Base-by-base conservation (phyloP, 805 yeast genomes). In the Zygosaccharomyces lentus region DNA sequence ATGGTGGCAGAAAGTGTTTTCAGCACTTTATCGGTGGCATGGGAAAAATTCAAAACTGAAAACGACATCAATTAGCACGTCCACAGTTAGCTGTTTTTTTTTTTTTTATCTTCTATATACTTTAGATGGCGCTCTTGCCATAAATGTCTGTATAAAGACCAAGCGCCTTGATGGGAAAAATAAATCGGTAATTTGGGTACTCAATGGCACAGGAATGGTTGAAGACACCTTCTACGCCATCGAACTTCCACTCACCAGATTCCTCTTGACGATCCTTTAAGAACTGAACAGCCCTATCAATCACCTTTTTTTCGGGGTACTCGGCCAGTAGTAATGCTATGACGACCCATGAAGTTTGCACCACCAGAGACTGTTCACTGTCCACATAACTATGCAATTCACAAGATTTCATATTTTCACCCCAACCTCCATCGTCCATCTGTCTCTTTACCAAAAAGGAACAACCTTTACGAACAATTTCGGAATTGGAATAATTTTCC, bases 191-290 rank as follows among this genome's bases (percentile, higher is more conserved):
- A 58, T 88, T 87, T 32, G 98, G 98, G 64, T 93, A 93, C 65
- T 93, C 98, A 59, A 93, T 93, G 2, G 93, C 96, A 70, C 95
- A 72, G 1, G 88, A 80, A 61, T 93, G 97, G 65, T 93, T 93
- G 74, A 93, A 93, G 0, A 93, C 97, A 37, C 99, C 99, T 66
- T 91, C 98, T 23, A 86, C 81, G 25, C 79, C 84, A 57, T 91
- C 96, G 57, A 77, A 81, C 46, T 74, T 70, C 88, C 95, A 93
- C 52, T 87, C 93, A 2, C 99, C 99, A 23, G 81, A 78, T 0
- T 70, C 56, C 30, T 73, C 62, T 61, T 93, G 99, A 52, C 87
- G 72, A 1, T 68, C 56, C 72, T 86, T 77, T 40, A 93, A 58
- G 26, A 88, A 67, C 32, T 67, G 55, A 9, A 87, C 71, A 6